Evolutionary conservation across 2,329 filamentous ascomycete species (phyloP), one percentile per base, ranked within the genome.

Genomic region (Nemania sp.): DNA sequence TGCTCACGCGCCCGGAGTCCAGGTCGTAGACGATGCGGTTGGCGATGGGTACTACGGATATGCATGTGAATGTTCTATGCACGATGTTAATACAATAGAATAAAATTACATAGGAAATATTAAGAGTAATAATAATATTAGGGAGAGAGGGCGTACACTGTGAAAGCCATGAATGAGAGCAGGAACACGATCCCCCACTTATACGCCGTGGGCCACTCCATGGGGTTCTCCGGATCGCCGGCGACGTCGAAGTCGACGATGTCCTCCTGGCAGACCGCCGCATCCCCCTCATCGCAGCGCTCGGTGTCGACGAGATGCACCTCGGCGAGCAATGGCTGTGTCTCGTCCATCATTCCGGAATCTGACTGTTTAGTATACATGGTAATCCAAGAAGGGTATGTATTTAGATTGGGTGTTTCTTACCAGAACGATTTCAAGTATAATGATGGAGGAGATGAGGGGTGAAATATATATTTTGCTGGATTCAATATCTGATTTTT

Each of bases 11-110:
- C n/a, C 71, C 68, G 15, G 62, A 47, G 52, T 74, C 67, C 42
- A 77, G 72, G 52, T 84, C 80, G 2, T 69, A 61, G 19, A 80
- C 75, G 57, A 84, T 83, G 41, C 70, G 72, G 31, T 69, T 72
- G 6, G 81, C 80, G 44, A 84, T 72, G 0, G 81, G 80, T 1
- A 83, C 77, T 1, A 82, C 72, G 0, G 76, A 77, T 51, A 82
- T 80, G 67, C 80, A 84, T 6, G 79, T 83, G 58, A 83, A 81
- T 3, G 80, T 82, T 3, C 80, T 82, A 48, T 1, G 30, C 33
- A 43, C 17, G 3, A 34, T 33, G 7, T 39, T 22, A 39, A 7
- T 53, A 40, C 47, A 9, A 42, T 43, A 17, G 14, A 11, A 15
- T 45, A 9, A 19, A n/a, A n/a, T n/a, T n/a, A n/a, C n/a, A n/a